Evolutionary conservation across 228 moss, liverwort and hornwort genomes (phyloP).

Genomic region (Sphagnum magellanicum): DNA sequence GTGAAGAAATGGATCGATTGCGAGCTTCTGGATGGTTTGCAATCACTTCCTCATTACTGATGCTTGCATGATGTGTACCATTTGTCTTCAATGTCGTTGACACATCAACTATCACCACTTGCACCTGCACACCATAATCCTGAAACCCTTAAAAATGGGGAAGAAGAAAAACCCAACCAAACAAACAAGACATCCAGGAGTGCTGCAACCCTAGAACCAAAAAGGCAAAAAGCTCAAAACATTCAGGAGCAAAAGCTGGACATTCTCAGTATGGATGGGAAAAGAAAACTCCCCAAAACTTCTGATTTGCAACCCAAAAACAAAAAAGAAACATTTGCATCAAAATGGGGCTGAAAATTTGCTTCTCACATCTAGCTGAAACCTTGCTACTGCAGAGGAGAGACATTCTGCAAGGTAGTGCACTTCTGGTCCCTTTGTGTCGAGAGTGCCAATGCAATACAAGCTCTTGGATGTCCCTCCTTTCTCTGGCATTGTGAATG

Average conservation of each 20-base stretch:
- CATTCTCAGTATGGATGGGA: too few relatives aligned
- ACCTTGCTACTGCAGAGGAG: constrained; percentile 48
- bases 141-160: not conserved
- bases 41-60: constrained; percentile 78
- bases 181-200: too few relatives aligned
- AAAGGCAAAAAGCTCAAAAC: too few relatives aligned
- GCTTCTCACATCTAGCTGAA: constrained; percentile 46
- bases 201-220: too few relatives aligned
- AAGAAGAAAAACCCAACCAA: too few relatives aligned
- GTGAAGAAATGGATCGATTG: constrained; percentile 44
- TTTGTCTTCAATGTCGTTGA: constrained; percentile 56
- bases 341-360: not conserved
- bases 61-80: constrained; percentile 39
- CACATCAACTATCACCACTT: constrained; percentile 83
- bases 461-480: constrained; percentile 31
- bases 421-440: constrained; percentile 73
- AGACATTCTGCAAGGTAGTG: constrained; percentile 65
- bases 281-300: too few relatives aligned
- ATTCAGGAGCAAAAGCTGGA: too few relatives aligned
- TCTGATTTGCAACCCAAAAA: not conserved
- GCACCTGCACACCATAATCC: constrained; percentile 34
- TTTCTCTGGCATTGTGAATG: constrained; percentile 43
- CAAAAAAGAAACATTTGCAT: not conserved
- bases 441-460: constrained; percentile 85
- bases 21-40: constrained; percentile 68